Base-by-base conservation (phyloP, 768 basidiomycete genomes). In the Leccinum rimulosum region DNA sequence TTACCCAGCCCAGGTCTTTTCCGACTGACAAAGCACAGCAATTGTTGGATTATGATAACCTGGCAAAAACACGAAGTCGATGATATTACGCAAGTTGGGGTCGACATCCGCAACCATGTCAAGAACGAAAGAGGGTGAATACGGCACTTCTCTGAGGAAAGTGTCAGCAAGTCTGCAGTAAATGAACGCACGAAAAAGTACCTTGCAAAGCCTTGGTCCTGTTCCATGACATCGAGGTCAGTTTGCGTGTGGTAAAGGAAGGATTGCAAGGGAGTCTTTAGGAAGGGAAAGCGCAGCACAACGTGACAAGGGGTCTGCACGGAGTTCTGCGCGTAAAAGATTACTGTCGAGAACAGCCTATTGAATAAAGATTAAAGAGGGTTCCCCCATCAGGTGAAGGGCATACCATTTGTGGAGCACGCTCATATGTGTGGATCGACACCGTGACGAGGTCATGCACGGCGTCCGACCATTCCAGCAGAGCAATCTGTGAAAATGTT, bases 371-470 rank as follows among this genome's bases (percentile, higher is more conserved):
- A 19, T 56, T 52, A 61, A 31, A 58, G 55, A 56, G 55, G 2
- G 19, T 30, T 54, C 22, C 51, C 27, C 10, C 2, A 6, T 35
- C 6, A 36, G 28, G 28, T 7, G 19, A 62, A 30, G n/a, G 17
- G 49, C 84, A 51, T 66, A 91, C 87, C 67, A 97, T 81, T 69
- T 98, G 95, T 9, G 91, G 87, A 17, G 95, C 88, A 63, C 96
- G 83, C 75, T 99, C 97, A 70, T 96, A 98, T 7, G 97, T 98
- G 70, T 99, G 97, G 56, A 99, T 89, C 10, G 95, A 97, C 15
- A 98, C 89, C 0, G 97, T 96, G n/a, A 90, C 78, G 14, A 98
- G 80, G 70, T 96, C 93, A 64, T 90, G 82, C 2, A 83, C 73
- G 4, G 84, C 78, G 35, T 88, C 84, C 6, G 91, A 91, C 95